Evolutionary conservation across 495 filamentous ascomycete species (phyloP), one percentile per base, ranked within the genome.

Genomic region (Aspergillus carlsbadensis): DNA sequence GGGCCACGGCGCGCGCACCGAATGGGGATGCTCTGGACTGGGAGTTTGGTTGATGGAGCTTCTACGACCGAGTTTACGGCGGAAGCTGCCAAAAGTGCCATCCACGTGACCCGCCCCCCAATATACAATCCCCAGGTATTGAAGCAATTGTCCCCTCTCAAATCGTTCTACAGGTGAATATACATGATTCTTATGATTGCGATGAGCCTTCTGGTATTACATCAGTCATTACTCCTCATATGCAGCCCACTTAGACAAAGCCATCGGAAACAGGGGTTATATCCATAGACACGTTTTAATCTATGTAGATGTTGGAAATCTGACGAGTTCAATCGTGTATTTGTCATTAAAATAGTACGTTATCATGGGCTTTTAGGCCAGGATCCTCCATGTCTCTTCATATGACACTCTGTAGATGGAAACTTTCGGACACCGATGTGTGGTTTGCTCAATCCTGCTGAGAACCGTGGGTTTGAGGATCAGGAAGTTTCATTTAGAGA

Each of bases 301-400:
- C 8, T 4, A 29, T 44, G 39, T 35, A 35, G 10, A 14, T n/a
- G 21, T 34, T 14, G 15, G 24, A 26, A 10, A 10, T 4, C 26
- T 8, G 26, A 29, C 26, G 33, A 31, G 31, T 39, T 49, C 54
- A 48, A 62, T 60, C 55, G 46, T 57, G 51, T 64, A 56, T 67
- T 64, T 67, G 61, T 67, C 64, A 67, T 67, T 67, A 67, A 60
- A 46, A 62, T 61, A 59, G 59, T 67, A 67, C 64, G 64, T 67
- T 59, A 67, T 61, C 58, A 62, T 64, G 51, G 44, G 56, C 49
- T 63, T 64, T 60, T 63, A 63, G 58, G 58, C 51, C 43, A 52
- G 41, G 13, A 52, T 50, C 54, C 45, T 33, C 39, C 29, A 44
- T 35, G 46, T 22, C 34, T 57, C 45, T 26, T 26, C 45, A 54